Evolutionary conservation across 352 stramenopile species (phyloP).

Genomic region (Pythium vanterpoolii): DNA sequence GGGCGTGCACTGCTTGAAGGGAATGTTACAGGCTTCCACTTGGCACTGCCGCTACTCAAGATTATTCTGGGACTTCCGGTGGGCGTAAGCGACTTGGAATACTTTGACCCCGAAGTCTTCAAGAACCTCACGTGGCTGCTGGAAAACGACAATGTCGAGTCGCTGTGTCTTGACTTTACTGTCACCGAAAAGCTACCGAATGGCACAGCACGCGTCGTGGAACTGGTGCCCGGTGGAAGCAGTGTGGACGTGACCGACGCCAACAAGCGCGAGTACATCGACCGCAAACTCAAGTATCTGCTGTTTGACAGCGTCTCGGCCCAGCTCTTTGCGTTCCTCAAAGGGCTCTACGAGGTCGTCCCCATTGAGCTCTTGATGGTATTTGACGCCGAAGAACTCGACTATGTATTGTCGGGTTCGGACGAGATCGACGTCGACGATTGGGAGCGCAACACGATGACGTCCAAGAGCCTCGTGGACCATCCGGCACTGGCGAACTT

Average conservation of each 20-base stretch:
- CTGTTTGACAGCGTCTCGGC: slow-evolving; percentile 89
- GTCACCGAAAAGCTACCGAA: slow-evolving; percentile 31
- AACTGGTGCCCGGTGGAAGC: slow-evolving; percentile 52
- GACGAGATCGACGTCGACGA: slow-evolving; percentile 91
- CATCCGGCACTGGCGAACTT: slow-evolving; percentile 18
- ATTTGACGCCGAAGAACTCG: slow-evolving; percentile 95
- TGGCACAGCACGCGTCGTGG: slow-evolving; percentile 28
- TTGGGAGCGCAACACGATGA: slow-evolving; percentile 80
- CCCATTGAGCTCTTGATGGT: slow-evolving; percentile 87
- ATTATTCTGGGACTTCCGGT: slow-evolving; percentile 95
- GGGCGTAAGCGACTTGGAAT: slow-evolving; percentile 92
- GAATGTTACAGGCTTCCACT: slow-evolving; percentile 93
- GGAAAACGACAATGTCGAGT: slow-evolving; percentile 51
- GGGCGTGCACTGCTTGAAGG: slow-evolving; percentile 80
- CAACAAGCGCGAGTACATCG: slow-evolving; percentile 94
- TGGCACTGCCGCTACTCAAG: slow-evolving; percentile 96
- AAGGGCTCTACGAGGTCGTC: slow-evolving; percentile 96
- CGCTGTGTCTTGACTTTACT: slow-evolving; percentile 61
- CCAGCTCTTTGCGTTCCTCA: slow-evolving; percentile 90
- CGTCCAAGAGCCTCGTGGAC: slow-evolving; percentile 11
- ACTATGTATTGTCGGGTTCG: slow-evolving; percentile 90
- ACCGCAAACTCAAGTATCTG: slow-evolving; percentile 92
- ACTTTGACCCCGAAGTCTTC: slow-evolving; percentile 61
- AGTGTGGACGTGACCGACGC: slow-evolving; percentile 91
- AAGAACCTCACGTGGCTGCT: slow-evolving; percentile 66